Evolutionary conservation across 352 stramenopile genomes (phyloP).

Genomic region (Pythium apleroticum): DNA sequence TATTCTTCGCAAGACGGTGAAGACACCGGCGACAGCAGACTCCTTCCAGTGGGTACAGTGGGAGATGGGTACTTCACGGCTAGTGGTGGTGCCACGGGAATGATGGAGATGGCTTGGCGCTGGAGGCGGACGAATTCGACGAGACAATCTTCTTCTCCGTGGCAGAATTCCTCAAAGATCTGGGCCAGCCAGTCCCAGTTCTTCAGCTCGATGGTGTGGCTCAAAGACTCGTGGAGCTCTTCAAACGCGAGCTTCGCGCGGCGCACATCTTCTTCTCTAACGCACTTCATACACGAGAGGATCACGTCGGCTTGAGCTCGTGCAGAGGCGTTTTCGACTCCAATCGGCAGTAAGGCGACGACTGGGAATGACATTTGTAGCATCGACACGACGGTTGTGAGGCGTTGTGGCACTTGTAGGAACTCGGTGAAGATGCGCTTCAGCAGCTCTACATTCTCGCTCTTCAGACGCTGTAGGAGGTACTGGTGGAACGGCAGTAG

Average conservation of each 20-base stretch:
- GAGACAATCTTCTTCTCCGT: conserved; percentile 5
- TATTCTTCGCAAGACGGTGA: not conserved
- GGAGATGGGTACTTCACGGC: too few species aligned
- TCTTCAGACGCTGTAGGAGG: conserved; percentile 8
- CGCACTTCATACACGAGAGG: conserved; percentile 9
- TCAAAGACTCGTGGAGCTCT: not conserved
- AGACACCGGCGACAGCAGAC: not conserved
- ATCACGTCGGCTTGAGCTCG: conserved; percentile 11
- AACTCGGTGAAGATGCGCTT: conserved; percentile 12
- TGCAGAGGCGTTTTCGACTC: conserved; percentile 1
- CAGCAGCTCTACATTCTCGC: conserved; percentile 19
- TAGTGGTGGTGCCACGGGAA: too few species aligned
- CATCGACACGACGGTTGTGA: conserved; percentile 18
- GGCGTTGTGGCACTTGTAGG: not conserved
- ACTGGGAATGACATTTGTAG: conserved; percentile 15
- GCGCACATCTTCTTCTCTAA: not conserved
- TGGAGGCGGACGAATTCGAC: conserved; percentile 7
- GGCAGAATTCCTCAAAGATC: conserved; percentile 20
- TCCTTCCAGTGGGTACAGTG: too few species aligned
- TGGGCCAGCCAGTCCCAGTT: conserved; percentile 22
- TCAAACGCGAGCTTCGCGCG: not conserved
- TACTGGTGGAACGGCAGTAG: conserved; percentile 25
- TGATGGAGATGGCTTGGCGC: conserved; percentile 14
- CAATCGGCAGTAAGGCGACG: conserved; percentile 11
- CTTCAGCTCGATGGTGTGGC: not conserved